These are phyloP conservation scores for Nothophytophthora sp. DNA, from an alignment of 352 stramenopile species.

Conservation along the genomic window DNA sequence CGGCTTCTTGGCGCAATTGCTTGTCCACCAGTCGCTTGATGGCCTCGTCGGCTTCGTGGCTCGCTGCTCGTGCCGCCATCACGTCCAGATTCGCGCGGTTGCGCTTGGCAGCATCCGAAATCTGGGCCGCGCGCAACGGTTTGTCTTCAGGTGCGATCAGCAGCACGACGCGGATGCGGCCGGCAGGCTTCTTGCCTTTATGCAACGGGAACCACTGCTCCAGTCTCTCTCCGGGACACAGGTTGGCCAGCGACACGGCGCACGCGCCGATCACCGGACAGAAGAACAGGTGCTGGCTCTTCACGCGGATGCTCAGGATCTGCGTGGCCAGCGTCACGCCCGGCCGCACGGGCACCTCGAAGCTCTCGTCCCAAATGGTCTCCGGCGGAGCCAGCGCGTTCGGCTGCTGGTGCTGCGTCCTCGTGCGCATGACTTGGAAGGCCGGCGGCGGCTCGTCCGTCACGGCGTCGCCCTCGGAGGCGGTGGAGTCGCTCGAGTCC, in stretches of 20 bases:
- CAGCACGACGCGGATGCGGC: conserved; percentile 48
- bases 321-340: conserved; percentile 25
- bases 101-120: conserved; percentile 1
- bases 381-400: conserved; percentile 29
- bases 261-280: conserved; percentile 50
- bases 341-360: conserved; percentile 40
- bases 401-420: conserved; percentile 35
- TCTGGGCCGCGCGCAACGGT: neutral
- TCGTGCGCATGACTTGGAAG: conserved; percentile 53
- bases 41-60: conserved; percentile 60
- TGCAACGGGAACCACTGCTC: conserved; percentile 61
- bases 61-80: conserved; percentile 48
- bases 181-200: conserved; percentile 50
- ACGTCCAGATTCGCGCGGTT: conserved; percentile 36
- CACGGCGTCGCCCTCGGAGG: conserved; percentile 15
- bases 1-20: conserved; percentile 32
- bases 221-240: conserved; percentile 34
- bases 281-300: conserved; percentile 69
- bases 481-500: conserved; percentile 24
- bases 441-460: conserved; percentile 15
- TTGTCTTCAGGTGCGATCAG: conserved; percentile 26
- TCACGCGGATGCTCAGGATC: conserved; percentile 65
- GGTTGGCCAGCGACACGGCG: conserved; percentile 52
- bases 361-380: conserved; percentile 62
- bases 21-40: conserved; percentile 60